These are phyloP conservation scores for Nakazawaea ernobii DNA, from an alignment of 805 yeast genomes.

Conservation along the genomic window DNA sequence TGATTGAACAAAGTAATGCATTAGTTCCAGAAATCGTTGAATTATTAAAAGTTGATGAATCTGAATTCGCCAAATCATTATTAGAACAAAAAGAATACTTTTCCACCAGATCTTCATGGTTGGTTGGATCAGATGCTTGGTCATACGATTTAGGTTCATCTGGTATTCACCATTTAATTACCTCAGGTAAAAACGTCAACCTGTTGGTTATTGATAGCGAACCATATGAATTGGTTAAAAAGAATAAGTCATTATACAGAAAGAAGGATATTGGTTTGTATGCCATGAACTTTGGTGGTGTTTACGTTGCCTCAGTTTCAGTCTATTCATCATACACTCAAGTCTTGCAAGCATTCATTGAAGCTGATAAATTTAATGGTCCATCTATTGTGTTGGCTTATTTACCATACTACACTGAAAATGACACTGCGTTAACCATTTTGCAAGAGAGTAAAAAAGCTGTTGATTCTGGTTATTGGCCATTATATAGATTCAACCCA, in stretches of 20 bases:
- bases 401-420: slow-evolving; percentile 66
- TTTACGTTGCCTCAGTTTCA: slow-evolving; percentile 92
- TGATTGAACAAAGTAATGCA: slow-evolving; percentile 40
- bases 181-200: slow-evolving; percentile 73
- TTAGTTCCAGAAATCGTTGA: slow-evolving; percentile 26
- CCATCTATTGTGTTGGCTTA: slow-evolving; percentile 91
- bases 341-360: slow-evolving; percentile 79
- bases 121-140: slow-evolving; percentile 94
- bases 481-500: slow-evolving; percentile 85
- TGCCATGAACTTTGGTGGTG: slow-evolving; percentile 88
- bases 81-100: slow-evolving; percentile 42
- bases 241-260: slow-evolving; percentile 42
- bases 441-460: slow-evolving; percentile 84
- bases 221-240: slow-evolving; percentile 44
- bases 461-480: slow-evolving; percentile 96
- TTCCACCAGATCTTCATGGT: slow-evolving; percentile 57
- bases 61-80: slow-evolving; percentile 38
- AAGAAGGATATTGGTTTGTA: slow-evolving; percentile 91
- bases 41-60: slow-evolving; percentile 30
- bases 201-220: slow-evolving; percentile 85
- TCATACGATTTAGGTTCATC: slow-evolving; percentile 87
- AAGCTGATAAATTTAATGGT: slow-evolving; percentile 85
- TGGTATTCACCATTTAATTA: slow-evolving; percentile 80
- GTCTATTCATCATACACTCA: slow-evolving; percentile 92
- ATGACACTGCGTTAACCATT: slow-evolving; percentile 63